Evolutionary conservation across 805 yeast genomes (phyloP).

Genomic region (Candida berthetii): DNA sequence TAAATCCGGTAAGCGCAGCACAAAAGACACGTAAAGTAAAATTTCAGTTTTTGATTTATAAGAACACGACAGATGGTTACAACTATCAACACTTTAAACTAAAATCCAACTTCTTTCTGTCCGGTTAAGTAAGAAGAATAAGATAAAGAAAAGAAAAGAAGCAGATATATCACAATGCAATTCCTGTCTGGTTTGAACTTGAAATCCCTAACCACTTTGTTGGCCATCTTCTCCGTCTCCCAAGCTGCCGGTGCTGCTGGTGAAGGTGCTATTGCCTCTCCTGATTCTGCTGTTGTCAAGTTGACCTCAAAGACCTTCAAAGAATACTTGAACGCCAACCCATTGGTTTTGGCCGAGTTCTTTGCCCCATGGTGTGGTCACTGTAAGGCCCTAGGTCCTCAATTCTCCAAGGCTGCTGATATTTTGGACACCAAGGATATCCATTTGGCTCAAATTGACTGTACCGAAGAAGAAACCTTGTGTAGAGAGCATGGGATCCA

Average conservation of each 20-base stretch:
- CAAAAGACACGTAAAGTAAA: neutral
- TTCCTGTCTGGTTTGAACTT: slow-evolving; percentile 24
- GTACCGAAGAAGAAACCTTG: slow-evolving; percentile 70
- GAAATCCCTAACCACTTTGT: slow-evolving; percentile 32
- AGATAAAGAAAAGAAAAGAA: too few relatives aligned
- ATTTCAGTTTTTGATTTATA: too few relatives aligned
- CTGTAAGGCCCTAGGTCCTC: slow-evolving; percentile 85
- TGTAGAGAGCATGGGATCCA: slow-evolving; percentile 62
- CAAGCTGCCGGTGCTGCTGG: slow-evolving; percentile 34
- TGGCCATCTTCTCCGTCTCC: slow-evolving; percentile 27
- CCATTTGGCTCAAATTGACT: slow-evolving; percentile 78
- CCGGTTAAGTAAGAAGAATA: too few relatives aligned
- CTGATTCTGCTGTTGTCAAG: slow-evolving; percentile 83
- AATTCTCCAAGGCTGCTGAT: slow-evolving; percentile 69
- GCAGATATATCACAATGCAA: slow-evolving; percentile 26
- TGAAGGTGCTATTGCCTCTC: slow-evolving; percentile 65
- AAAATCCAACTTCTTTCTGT: too few relatives aligned
- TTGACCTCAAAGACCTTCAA: slow-evolving; percentile 63
- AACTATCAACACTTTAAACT: neutral
- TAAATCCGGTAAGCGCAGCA: neutral
- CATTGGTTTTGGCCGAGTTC: slow-evolving; percentile 79
- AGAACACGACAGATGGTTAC: neutral
- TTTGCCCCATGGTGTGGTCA: slow-evolving; percentile 99
- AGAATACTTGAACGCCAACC: slow-evolving; percentile 60
- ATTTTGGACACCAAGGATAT: slow-evolving; percentile 52